These are phyloP conservation scores for Piper betle DNA, from an alignment of 164 flowering plant genomes.

Conservation along the genomic window DNA sequence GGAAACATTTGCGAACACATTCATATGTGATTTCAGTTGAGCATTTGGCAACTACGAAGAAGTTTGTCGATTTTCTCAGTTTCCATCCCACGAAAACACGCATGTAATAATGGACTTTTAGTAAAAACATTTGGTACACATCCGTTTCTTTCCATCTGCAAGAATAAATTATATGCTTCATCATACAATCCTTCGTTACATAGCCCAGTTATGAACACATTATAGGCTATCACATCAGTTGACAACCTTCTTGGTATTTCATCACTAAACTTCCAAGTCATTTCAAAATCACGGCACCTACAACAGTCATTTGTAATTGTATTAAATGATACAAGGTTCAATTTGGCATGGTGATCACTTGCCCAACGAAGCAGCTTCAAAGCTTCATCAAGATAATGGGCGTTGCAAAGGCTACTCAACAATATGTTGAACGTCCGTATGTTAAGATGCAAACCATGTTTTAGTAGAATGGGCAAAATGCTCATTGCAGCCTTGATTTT, in stretches of 20 bases:
- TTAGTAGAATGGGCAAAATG: slow-evolving; percentile 47
- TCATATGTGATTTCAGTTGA: no score
- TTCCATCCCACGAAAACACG: no score
- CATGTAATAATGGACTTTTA: background rate
- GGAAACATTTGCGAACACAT: no score
- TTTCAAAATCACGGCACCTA: no score
- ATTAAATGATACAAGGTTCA: no score
- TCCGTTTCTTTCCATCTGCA: slow-evolving; percentile 37
- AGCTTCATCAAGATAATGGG: slow-evolving; percentile 44
- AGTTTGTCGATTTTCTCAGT: no score
- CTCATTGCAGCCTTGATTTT: slow-evolving; percentile 67
- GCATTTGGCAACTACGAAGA: no score
- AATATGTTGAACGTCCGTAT: slow-evolving; percentile 54
- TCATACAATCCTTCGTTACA: slow-evolving; percentile 38
- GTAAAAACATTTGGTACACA: slow-evolving; percentile 52
- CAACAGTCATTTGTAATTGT: no score
- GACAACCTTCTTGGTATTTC: slow-evolving; percentile 48
- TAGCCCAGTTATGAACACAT: slow-evolving; percentile 56
- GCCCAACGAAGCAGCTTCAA: slow-evolving; percentile 13
- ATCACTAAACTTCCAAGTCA: slow-evolving; percentile 15
- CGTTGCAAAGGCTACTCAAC: slow-evolving; percentile 69
- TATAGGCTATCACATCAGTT: slow-evolving; percentile 45
- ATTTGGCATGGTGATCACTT: no score
- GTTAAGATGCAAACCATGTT: slow-evolving; percentile 49
- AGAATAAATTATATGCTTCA: slow-evolving; percentile 37